phyloP scores from a whole-genome alignment of 2,329 filamentous ascomycete species.

The Cordyceps javanica region DNA sequence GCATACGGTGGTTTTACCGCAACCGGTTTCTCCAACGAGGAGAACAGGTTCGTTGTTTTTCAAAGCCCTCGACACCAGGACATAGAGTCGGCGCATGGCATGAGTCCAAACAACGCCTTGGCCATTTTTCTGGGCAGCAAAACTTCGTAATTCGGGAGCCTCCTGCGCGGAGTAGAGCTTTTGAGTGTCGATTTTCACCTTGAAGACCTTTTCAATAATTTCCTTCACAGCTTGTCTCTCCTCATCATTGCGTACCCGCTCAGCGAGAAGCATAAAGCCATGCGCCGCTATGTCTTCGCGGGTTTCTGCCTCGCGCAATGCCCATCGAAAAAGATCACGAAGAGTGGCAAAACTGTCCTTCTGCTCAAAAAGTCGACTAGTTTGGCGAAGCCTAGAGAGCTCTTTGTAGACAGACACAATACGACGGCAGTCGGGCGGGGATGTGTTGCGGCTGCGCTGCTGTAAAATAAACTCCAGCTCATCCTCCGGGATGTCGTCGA shows the following conservation, averaged over 20 bases:
- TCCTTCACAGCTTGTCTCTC: constrained; percentile 79
- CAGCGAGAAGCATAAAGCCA: constrained; percentile 92
- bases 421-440: constrained; percentile 81
- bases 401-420: constrained; percentile 95
- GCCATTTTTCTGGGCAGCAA: constrained; percentile 40
- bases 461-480: constrained; percentile 90
- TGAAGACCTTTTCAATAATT: constrained; percentile 87
- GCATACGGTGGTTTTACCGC: constrained; percentile 94
- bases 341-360: constrained; percentile 96
- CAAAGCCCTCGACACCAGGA: constrained; percentile 80
- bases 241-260: constrained; percentile 86
- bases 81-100: constrained; percentile 86
- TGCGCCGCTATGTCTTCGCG: constrained; percentile 85
- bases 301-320: constrained; percentile 74
- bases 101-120: constrained; percentile 86
- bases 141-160: constrained; percentile 49
- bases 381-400: constrained; percentile 82
- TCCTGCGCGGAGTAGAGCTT: constrained; percentile 61
- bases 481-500: constrained; percentile 93
- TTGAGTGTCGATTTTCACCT: constrained; percentile 69
- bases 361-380: constrained; percentile 87
- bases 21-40: constrained; percentile 92
- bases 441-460: constrained; percentile 76
- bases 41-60: constrained; percentile 89
- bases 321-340: constrained; percentile 94